Evolutionary conservation across 2,329 filamentous ascomycete species (phyloP).

Genomic region (Teratosphaeria nubilosa): DNA sequence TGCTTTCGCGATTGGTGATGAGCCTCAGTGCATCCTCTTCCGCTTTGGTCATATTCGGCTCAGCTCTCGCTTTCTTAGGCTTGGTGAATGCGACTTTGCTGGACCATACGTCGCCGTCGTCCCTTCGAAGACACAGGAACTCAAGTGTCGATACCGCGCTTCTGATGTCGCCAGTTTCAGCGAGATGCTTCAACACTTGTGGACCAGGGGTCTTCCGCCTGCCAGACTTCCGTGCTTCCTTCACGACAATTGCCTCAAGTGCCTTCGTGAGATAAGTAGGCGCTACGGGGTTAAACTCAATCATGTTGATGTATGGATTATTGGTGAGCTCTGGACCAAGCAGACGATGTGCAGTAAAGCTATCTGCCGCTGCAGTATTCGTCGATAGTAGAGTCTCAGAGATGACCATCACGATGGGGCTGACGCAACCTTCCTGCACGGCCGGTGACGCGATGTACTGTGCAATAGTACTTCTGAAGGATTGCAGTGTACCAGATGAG

Average conservation of each 20-base stretch:
- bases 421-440: not conserved
- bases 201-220: slow-evolving; percentile 67
- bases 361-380: slow-evolving; percentile 74
- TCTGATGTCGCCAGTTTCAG: slow-evolving; percentile 82
- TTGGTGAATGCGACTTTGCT: slow-evolving; percentile 63
- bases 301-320: slow-evolving; percentile 66
- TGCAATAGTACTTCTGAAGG: slow-evolving; percentile 61
- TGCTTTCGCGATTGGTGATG: slow-evolving; percentile 78
- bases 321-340: slow-evolving; percentile 77
- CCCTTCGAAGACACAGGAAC: slow-evolving; percentile 78
- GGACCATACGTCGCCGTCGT: slow-evolving; percentile 64
- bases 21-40: slow-evolving; percentile 72
- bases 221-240: slow-evolving; percentile 72
- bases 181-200: slow-evolving; percentile 64
- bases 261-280: slow-evolving; percentile 78
- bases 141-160: slow-evolving; percentile 88
- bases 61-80: slow-evolving; percentile 50
- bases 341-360: slow-evolving; percentile 82
- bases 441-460: slow-evolving; percentile 56
- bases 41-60: slow-evolving; percentile 57
- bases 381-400: slow-evolving; percentile 85
- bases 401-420: slow-evolving; percentile 75
- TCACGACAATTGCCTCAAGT: slow-evolving; percentile 68
- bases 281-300: slow-evolving; percentile 91
- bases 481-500: slow-evolving; percentile 34